Evolutionary conservation across 768 basidiomycete genomes (phyloP), one percentile per base, ranked within the genome.

Genomic region (Wakefieldia striispora): DNA sequence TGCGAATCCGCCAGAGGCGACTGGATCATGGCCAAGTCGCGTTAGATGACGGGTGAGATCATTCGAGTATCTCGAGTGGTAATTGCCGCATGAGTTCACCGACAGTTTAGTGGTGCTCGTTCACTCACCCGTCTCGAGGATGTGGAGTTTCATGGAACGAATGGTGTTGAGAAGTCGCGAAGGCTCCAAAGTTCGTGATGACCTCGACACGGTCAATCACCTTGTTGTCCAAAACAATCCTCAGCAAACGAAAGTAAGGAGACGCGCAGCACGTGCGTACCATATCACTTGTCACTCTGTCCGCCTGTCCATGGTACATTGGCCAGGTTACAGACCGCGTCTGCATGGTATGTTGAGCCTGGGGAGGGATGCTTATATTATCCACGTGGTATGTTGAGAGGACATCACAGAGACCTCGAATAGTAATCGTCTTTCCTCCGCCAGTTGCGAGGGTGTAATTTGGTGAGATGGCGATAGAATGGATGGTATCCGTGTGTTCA

Each of bases 1-100:
- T 20, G 56, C 56, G 20, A 45, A 57, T 9, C 56, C 56, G 21
- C 56, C 56, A 2, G 49, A 57, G 26, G 56, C 46, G 16, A 52
- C 43, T 9, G 56, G 56, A 31, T 57, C 56, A 6, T 24, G 43
- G 7, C 50, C 21, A 6, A 52, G 54, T 19, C 55, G 55, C 35
- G 19, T 42, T 20, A 57, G 31, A 17, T 45, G 35, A 17, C 1
- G 19, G 13, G 54, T 57, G 13, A 57, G 45, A 38, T 56, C 55
- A 8, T 50, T 51, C 11, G 29, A 21, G 20, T 19, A 41, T 17
- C 54, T 55, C 42, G 4, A 26, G 34, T 13, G 14, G 31, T 6
- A n/a, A 20, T 4, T 23, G 20, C 23, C 6, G 9, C 7, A 13
- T 40, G 21, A 44, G 39, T 36, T 36, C 35, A 36, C n/a, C 23